These are phyloP conservation scores for Nannizziopsis barbatae DNA, from an alignment of 2,329 filamentous ascomycete species.

Conservation along the genomic window DNA sequence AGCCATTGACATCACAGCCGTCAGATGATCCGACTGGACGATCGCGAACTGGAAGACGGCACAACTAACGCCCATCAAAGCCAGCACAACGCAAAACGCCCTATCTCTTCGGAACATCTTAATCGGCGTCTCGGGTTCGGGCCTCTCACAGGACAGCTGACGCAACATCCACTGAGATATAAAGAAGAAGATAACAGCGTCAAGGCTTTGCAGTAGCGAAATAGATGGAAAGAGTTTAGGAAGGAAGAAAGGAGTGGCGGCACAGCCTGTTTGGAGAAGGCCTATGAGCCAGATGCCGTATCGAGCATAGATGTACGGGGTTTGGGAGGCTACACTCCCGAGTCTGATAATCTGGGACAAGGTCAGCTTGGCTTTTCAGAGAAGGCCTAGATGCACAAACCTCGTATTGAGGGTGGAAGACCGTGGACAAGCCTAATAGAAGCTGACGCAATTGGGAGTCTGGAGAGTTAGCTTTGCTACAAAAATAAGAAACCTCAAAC, in stretches of 20 bases:
- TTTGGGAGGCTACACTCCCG: not conserved
- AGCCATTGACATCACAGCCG: not conserved
- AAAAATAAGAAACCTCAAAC: not conserved
- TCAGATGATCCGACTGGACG: not conserved
- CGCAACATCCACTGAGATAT: not conserved
- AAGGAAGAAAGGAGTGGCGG: not conserved
- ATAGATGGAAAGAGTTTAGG: not conserved
- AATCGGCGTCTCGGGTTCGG: not conserved
- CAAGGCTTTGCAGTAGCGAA: not conserved
- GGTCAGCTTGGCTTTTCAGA: not conserved
- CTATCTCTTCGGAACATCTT: not conserved
- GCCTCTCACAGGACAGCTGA: not conserved
- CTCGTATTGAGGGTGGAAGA: constrained; percentile 2
- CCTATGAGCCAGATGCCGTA: not conserved
- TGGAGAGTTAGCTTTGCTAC: not conserved
- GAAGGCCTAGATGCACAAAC: not conserved
- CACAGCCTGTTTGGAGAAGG: not conserved
- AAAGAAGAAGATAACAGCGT: not conserved
- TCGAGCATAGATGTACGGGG: not conserved
- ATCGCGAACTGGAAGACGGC: not conserved
- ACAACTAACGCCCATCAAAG: not conserved
- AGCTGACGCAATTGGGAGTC: not conserved
- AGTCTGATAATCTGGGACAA: not conserved
- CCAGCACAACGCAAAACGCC: not conserved
- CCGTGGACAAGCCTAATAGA: not conserved